Evolutionary conservation across 345 rosid genomes (phyloP).

Genomic region (Rhodamnia rubescens): DNA sequence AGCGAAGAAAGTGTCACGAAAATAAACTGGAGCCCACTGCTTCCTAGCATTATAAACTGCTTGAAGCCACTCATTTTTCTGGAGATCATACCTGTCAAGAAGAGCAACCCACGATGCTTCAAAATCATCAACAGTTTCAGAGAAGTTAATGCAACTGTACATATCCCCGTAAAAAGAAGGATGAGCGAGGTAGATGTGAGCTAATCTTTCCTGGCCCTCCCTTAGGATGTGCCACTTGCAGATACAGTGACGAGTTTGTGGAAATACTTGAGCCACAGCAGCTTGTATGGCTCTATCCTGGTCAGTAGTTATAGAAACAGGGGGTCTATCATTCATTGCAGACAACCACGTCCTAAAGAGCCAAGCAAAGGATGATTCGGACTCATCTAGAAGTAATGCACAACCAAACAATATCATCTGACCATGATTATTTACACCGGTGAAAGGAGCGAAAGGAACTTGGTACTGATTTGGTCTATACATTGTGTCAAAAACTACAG

Average conservation of each 20-base stretch:
- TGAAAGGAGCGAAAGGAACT: constrained; percentile 66
- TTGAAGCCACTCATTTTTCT: constrained; percentile 52
- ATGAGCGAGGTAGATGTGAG: constrained; percentile 46
- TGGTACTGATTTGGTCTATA: constrained; percentile 61
- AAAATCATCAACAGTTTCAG: constrained; percentile 53
- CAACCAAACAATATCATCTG: constrained; percentile 60
- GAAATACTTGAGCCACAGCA: constrained; percentile 47
- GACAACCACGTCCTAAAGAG: constrained; percentile 49
- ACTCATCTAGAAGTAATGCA: constrained; percentile 58
- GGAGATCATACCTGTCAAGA: constrained; percentile 37
- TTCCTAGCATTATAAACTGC: constrained; percentile 50
- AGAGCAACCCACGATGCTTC: constrained; percentile 45
- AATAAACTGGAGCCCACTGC: constrained; percentile 73
- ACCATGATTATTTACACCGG: constrained; percentile 59
- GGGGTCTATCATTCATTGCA: constrained; percentile 45
- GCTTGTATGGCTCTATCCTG: constrained; percentile 65
- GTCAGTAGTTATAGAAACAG: constrained; percentile 54
- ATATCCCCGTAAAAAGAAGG: constrained; percentile 50
- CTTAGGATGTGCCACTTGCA: constrained; percentile 69
- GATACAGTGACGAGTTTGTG: constrained; percentile 52
- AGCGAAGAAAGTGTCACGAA: constrained; percentile 53
- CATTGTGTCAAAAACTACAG: constrained; percentile 55
- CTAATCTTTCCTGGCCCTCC: constrained; percentile 64
- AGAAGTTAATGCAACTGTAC: constrained; percentile 55
- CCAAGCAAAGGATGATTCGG: constrained; percentile 60